Base-by-base conservation (phyloP, 371 early-diverging fungal genomes). In the Apophysomyces sp. region DNA sequence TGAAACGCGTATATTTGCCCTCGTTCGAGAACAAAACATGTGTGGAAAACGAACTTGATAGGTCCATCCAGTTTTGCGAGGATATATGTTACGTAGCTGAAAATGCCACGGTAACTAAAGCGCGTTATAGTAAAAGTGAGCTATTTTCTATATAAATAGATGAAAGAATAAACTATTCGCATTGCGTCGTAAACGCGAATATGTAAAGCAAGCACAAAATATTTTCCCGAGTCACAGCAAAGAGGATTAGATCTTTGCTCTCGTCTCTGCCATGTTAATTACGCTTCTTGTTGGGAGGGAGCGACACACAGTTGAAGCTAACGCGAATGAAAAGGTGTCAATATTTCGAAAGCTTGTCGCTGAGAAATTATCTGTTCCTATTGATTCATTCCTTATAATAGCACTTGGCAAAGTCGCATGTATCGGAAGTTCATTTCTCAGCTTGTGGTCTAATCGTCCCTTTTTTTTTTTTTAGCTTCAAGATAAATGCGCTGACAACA, bases 381-480 rank as follows among this genome's bases (percentile, higher is more conserved):
- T 31, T 4, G 44, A 55, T 7, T 2, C 49, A 0, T 67, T 76
- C 30, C 57, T 63, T 3, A 44, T 75, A 15, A 72, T 71, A n/a
- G 67, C 69, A 4, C 37, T 67, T 24, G 76, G 76, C 24, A 75
- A 72, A 62, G 65, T 75, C 53, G 76, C 66, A 69, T 58, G 54
- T 56, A 44, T 30, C 26, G 18, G 9, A 18, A n/a, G n/a, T n/a
- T n/a, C 11, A 29, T 18, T 21, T 1, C 9, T 31, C 27, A 9
- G 11, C 21, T 41, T 55, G 2, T 1, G 0, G 9, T 16, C n/a
- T 9, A 31, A 15, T 15, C 5, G 0, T n/a, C 15, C 30, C 24
- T 5, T 9, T 26, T 26, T 27, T 29, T 30, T n/a, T 44, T 44
- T 26, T 18, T 57, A 71, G 70, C 57, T 76, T 49, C 24, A 61